These are phyloP conservation scores for Penicillium ochrochloron DNA, from an alignment of 495 filamentous ascomycete species.

Conservation along the genomic window DNA sequence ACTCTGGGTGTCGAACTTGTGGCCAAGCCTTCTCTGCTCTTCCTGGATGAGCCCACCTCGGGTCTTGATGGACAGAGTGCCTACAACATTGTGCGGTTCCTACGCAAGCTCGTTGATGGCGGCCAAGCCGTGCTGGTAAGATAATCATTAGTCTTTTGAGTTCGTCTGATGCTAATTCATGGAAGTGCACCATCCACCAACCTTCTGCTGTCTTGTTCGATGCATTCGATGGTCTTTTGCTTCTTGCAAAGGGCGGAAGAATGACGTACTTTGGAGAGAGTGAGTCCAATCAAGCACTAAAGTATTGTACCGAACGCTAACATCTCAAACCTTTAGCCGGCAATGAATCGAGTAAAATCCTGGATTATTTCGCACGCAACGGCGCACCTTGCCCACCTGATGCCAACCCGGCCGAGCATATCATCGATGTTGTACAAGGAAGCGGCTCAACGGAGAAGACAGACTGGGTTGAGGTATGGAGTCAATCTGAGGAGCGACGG, in stretches of 20 bases:
- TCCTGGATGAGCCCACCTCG: constrained; percentile 68
- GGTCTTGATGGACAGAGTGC: constrained; percentile 68
- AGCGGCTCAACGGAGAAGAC: constrained; percentile 30
- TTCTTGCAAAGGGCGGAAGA: constrained; percentile 57
- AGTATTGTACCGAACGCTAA: not conserved
- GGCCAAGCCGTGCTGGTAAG: constrained; percentile 79
- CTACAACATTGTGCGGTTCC: constrained; percentile 70
- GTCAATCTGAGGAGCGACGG: constrained; percentile 62
- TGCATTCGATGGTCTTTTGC: constrained; percentile 53
- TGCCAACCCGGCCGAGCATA: constrained; percentile 63
- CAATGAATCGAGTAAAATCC: constrained; percentile 59
- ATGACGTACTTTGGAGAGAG: constrained; percentile 64
- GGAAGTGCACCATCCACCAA: constrained; percentile 84
- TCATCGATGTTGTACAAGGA: constrained; percentile 55
- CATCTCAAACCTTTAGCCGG: constrained; percentile 55
- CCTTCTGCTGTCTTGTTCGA: constrained; percentile 71
- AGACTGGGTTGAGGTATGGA: constrained; percentile 57
- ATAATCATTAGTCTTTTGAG: not conserved
- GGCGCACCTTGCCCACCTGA: constrained; percentile 53
- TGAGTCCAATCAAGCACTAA: constrained; percentile 22
- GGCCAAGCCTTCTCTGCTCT: constrained; percentile 67
- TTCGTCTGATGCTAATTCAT: constrained; percentile 12
- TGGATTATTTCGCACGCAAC: constrained; percentile 59
- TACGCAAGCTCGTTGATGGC: constrained; percentile 79
- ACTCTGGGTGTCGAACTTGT: constrained; percentile 81